Conservation (phyloP, 2,329 filamentous ascomycete species). For the Aspergillus brasiliensis region DNA sequence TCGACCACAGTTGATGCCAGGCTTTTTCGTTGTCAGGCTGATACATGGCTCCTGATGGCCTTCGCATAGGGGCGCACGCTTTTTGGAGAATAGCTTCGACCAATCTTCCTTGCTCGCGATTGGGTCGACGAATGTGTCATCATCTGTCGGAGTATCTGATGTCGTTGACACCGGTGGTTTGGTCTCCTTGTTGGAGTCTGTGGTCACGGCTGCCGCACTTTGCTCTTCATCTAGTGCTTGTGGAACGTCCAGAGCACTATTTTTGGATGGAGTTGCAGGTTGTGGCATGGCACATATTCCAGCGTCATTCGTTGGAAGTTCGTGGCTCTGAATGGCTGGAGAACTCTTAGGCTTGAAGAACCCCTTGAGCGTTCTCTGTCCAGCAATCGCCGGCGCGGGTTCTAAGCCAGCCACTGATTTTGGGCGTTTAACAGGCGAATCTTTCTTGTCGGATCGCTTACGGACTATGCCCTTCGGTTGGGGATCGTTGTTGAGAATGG, state of each 20-base stretch:
- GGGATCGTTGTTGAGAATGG: not conserved
- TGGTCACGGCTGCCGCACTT: not conserved
- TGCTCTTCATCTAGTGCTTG: not conserved
- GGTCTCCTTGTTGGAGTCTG: not conserved
- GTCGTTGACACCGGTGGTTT: slow-evolving; percentile 11
- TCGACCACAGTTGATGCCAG: slow-evolving; percentile 75
- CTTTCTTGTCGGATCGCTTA: slow-evolving; percentile 43
- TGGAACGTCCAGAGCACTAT: not conserved
- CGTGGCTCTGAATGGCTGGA: not conserved
- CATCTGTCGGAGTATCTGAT: slow-evolving; percentile 33
- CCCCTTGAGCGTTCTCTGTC: slow-evolving; percentile 68
- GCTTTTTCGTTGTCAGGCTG: slow-evolving; percentile 80
- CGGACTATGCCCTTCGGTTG: slow-evolving; percentile 26
- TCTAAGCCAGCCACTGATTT: slow-evolving; percentile 45
- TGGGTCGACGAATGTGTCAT: slow-evolving; percentile 62
- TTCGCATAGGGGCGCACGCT: slow-evolving; percentile 76
- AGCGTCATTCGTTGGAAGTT: not conserved
- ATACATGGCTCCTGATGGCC: slow-evolving; percentile 83
- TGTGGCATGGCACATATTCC: not conserved
- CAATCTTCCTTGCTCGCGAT: slow-evolving; percentile 78
- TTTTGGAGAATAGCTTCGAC: slow-evolving; percentile 79
- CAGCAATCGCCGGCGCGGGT: slow-evolving; percentile 40
- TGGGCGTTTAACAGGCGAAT: slow-evolving; percentile 50
- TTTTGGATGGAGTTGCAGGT: not conserved
- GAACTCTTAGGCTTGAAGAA: slow-evolving; percentile 71